Conservation (phyloP, 1,284 basidiomycete species). For the Filobasidium uniguttulatum region DNA sequence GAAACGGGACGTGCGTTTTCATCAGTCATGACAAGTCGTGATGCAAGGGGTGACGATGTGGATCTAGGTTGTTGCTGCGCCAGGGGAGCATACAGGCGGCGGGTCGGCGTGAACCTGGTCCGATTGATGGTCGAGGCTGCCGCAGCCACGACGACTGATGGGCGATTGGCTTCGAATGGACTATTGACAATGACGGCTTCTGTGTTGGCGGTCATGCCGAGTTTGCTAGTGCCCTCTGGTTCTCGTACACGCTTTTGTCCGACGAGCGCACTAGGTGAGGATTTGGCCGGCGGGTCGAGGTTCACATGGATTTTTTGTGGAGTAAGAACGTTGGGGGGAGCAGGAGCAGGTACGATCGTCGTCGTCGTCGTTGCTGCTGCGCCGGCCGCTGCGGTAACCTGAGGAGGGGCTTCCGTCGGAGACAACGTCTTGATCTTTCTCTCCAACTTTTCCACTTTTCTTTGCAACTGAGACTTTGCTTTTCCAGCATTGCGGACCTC, state of each 20-base stretch:
- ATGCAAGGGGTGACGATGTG: too few species aligned
- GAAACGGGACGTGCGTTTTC: too few species aligned
- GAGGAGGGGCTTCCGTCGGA: not conserved
- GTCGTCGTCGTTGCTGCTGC: not conserved
- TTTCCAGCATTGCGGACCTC: slow-evolving; percentile 10
- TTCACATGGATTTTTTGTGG: not conserved
- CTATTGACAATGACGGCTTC: slow-evolving; percentile 7
- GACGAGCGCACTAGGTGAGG: not conserved
- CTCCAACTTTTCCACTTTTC: slow-evolving; percentile 13
- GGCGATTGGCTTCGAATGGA: slow-evolving; percentile 8
- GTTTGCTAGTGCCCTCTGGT: not conserved
- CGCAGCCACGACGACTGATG: too few species aligned
- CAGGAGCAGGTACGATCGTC: not conserved
- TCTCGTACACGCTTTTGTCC: slow-evolving; percentile 9
- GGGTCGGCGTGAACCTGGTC: too few species aligned
- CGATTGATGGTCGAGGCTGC: too few species aligned
- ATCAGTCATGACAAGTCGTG: too few species aligned
- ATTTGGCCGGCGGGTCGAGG: not conserved
- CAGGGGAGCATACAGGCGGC: too few species aligned
- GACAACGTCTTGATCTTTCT: slow-evolving; percentile 9
- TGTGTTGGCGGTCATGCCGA: not conserved
- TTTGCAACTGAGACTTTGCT: slow-evolving; percentile 7
- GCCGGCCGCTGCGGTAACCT: not conserved
- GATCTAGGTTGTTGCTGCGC: too few species aligned
- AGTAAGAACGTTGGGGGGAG: not conserved